These are phyloP conservation scores for Anacardium occidentale DNA, from an alignment of 345 rosid genomes.

Conservation along the genomic window DNA sequence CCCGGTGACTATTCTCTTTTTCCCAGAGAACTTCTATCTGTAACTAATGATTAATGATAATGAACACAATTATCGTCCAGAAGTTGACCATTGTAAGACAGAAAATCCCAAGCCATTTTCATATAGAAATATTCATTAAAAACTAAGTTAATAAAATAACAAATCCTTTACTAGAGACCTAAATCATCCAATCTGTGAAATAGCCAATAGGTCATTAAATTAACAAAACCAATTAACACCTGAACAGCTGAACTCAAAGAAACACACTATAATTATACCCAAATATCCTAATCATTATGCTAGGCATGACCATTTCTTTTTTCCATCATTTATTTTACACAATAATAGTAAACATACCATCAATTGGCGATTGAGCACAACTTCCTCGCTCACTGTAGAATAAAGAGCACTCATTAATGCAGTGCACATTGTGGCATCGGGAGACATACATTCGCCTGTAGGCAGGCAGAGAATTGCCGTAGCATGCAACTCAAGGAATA, in stretches of 20 bases:
- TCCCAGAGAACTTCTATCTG: not conserved
- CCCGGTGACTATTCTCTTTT: not conserved
- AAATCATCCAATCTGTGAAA: conserved; percentile 7
- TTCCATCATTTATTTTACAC: not conserved
- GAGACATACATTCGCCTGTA: conserved; percentile 89
- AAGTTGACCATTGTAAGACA: too few relatives aligned
- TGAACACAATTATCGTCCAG: too few relatives aligned
- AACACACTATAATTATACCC: not conserved
- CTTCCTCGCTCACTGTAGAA: conserved; percentile 80
- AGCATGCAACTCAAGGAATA: conserved; percentile 75
- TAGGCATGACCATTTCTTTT: not conserved
- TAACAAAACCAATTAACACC: not conserved
- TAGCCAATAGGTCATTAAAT: conserved; percentile 1
- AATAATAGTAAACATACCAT: conserved; percentile 47
- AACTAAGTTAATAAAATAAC: not conserved
- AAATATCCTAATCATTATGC: too few relatives aligned
- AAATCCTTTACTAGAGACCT: conserved; percentile 2
- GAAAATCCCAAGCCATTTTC: too few relatives aligned
- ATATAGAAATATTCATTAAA: not conserved
- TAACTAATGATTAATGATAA: not conserved
- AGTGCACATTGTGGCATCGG: conserved; percentile 85
- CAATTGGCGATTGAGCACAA: conserved; percentile 70
- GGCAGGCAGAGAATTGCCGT: conserved; percentile 89
- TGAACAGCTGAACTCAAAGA: not conserved
- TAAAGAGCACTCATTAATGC: conserved; percentile 89